A percentile compares a stretch with the other conserved stretches of the same genome.
These are phyloP conservation scores for Marasmius oreades DNA, from an alignment of 1,284 basidiomycete genomes.

Conservation along the genomic window DNA sequence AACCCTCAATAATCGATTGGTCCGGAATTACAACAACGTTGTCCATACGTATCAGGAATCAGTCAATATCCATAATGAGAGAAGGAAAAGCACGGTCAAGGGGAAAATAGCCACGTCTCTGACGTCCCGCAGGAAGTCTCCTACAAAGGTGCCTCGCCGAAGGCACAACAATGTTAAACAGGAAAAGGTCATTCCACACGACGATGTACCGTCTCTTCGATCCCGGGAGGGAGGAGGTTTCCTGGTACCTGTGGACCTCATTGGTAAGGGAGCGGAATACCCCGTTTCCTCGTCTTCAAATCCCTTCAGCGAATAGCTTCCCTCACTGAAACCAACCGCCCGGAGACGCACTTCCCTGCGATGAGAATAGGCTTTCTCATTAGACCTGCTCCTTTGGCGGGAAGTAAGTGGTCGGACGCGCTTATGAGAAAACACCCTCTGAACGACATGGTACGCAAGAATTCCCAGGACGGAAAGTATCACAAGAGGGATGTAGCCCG, in stretches of 20 bases:
- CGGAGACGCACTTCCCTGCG: neutral
- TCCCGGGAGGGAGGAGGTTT: too few species aligned
- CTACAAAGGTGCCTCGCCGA: conserved; percentile 18
- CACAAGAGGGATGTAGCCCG: conserved; percentile 33
- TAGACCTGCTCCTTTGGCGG: conserved; percentile 4
- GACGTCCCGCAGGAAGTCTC: conserved; percentile 30
- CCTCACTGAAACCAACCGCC: neutral
- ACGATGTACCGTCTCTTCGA: too few species aligned
- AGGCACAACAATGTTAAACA: neutral
- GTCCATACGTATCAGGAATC: conserved; percentile 3
- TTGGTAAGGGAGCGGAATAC: neutral
- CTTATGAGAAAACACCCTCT: conserved; percentile 11
- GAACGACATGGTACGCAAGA: conserved; percentile 28
- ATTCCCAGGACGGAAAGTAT: conserved; percentile 39
- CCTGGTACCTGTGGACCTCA: too few species aligned
- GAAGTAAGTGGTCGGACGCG: neutral
- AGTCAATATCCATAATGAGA: conserved; percentile 30
- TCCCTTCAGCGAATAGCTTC: neutral
- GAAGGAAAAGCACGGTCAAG: conserved; percentile 30
- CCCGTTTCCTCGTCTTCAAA: neutral
- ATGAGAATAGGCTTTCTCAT: neutral
- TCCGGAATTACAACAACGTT: neutral
- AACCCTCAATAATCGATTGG: neutral
- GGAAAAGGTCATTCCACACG: too few species aligned
- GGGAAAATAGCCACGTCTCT: conserved; percentile 39